Conservation (phyloP, 2,329 filamentous ascomycete species). For the Triangularia verruculosa region DNA sequence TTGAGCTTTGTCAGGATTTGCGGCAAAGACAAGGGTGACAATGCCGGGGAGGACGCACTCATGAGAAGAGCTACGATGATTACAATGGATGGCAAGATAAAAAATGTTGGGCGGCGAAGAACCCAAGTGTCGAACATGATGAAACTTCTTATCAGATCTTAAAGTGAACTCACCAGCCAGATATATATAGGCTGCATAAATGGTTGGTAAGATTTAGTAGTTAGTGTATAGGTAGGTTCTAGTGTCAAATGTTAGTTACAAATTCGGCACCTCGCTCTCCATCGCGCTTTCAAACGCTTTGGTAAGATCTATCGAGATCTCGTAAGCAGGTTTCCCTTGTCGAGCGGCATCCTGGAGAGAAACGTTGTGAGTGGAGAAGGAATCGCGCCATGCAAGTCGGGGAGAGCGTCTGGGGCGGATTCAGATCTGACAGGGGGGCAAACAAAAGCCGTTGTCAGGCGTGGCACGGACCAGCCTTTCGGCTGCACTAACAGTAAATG, state of each 20-base stretch:
- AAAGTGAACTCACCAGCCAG: background rate
- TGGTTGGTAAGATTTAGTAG: background rate
- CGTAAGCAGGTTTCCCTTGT: background rate
- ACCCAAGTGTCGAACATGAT: slow-evolving; percentile 17
- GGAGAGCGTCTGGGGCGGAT: background rate
- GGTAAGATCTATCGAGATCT: slow-evolving; percentile 3
- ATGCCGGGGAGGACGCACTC: slow-evolving; percentile 13
- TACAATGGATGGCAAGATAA: slow-evolving; percentile 17
- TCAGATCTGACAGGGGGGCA: background rate
- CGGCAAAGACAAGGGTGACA: background rate
- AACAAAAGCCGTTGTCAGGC: background rate
- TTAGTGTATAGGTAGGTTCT: background rate
- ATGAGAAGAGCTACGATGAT: slow-evolving; percentile 23
- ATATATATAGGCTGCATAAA: slow-evolving; percentile 4
- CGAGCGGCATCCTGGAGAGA: background rate
- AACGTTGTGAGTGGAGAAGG: background rate
- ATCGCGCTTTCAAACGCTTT: slow-evolving; percentile 1
- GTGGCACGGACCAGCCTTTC: background rate
- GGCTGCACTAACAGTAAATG: background rate
- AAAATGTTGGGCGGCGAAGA: slow-evolving; percentile 18
- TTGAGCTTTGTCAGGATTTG: slow-evolving; percentile 13
- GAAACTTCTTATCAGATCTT: background rate
- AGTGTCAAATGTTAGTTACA: background rate
- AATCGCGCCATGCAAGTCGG: background rate
- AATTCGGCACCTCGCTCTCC: background rate